Evolutionary conservation across 176 grass and related monocot genomes (phyloP).

Genomic region (Cymbopogon citratus): DNA sequence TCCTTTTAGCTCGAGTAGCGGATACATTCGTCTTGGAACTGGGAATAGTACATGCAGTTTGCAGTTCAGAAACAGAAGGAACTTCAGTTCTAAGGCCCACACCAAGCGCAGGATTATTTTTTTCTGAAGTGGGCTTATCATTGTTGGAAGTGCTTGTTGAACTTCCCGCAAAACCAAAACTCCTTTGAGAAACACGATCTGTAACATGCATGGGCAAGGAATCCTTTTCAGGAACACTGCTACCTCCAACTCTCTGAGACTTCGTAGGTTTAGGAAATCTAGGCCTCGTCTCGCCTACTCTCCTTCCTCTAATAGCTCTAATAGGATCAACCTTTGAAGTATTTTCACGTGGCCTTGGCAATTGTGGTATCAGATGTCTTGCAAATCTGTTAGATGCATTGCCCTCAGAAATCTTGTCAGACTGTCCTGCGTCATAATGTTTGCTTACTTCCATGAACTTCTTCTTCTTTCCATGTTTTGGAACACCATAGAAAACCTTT

Average conservation of each 20-base stretch:
- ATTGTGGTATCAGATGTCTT: slow-evolving; percentile 59
- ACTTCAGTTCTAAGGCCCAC: slow-evolving; percentile 31
- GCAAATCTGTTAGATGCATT: slow-evolving; percentile 47
- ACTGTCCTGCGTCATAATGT: slow-evolving; percentile 64
- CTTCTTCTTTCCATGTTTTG: slow-evolving; percentile 92
- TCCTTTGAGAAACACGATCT: slow-evolving; percentile 41
- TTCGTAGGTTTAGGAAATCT: slow-evolving; percentile 55
- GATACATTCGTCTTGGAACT: slow-evolving; percentile 31
- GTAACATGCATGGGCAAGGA: slow-evolving; percentile 21
- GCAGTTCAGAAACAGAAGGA: slow-evolving; percentile 25
- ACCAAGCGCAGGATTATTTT: slow-evolving; percentile 24
- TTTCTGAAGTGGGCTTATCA: slow-evolving; percentile 28
- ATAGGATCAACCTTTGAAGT: slow-evolving; percentile 48
- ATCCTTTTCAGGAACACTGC: slow-evolving; percentile 32
- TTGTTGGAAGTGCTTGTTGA: slow-evolving; percentile 23
- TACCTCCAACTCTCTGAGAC: slow-evolving; percentile 39
- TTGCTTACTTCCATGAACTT: slow-evolving; percentile 99
- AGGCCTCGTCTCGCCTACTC: slow-evolving; percentile 40
- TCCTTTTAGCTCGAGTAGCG: slow-evolving; percentile 42
- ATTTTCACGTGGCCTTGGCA: slow-evolving; percentile 41
- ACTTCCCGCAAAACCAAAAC: slow-evolving; percentile 25
- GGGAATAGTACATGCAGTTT: slow-evolving; percentile 34
- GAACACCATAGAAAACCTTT: slow-evolving; percentile 86
- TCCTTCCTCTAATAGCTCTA: slow-evolving; percentile 65
- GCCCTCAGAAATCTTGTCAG: slow-evolving; percentile 49